Base-by-base conservation (phyloP, 805 yeast genomes). In the Candida orba region DNA sequence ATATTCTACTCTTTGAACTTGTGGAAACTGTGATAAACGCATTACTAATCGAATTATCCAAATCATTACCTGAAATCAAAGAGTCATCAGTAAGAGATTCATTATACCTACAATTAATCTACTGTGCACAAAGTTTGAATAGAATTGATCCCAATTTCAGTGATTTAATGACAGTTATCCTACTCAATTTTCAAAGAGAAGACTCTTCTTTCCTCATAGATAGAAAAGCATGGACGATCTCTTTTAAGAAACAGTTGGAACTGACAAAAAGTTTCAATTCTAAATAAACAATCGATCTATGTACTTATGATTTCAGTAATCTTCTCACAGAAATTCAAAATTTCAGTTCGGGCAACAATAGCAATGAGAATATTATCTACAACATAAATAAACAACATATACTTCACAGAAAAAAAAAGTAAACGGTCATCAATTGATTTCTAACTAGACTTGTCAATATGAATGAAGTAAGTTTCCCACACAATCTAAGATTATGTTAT, bases 101-200 rank as follows among this genome's bases (percentile, higher is more conserved):
- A 1, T 66, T 89, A 20, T 75, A 90, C 50, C 65, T 91, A 30
- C 99, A 91, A 63, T 64, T 90, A 33, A 79, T 87, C 1, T 91
- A 90, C 64, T 86, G 96, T 51, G 83, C 95, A n/a, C 88, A 84
- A 58, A 81, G 95, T 32, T 68, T 91, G 41, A 80, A 84, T 1
- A 69, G 89, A 49, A 76, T 78, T 18, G 82, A 85, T 13, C 78
- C 77, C 4, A 86, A 84, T 52, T 85, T 86, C 59, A 82, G 85
- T 64, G 61, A 69, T 27, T 50, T 75, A n/a, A 61, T 79, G 41
- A 58, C 73, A 1, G 60, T 68, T 46, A 67, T 68, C 35, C 53
- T 77, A 13, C 44, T 55, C n/a, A 51, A 56, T 24, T 37, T 52
- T 1, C 57, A 52, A 22, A 15, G 36, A 3, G 41, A 32, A 9